These are phyloP conservation scores for Starmerella powellii DNA, from an alignment of 805 yeast genomes.

Conservation along the genomic window DNA sequence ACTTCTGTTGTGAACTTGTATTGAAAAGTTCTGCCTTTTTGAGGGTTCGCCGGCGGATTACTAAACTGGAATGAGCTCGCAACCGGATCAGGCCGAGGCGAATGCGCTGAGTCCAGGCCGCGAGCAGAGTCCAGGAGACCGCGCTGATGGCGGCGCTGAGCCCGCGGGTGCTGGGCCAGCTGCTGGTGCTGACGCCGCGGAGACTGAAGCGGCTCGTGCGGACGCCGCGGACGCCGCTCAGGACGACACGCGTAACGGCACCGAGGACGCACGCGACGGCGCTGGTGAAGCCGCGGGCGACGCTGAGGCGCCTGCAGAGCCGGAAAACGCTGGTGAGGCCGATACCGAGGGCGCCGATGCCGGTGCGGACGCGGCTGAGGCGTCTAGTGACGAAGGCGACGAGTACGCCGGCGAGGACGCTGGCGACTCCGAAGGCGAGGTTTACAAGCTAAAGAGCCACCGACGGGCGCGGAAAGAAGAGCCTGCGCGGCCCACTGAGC, in stretches of 20 bases:
- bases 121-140: too few relatives aligned
- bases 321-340: background rate
- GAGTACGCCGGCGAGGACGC: slow-evolving; percentile 3
- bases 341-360: slow-evolving; percentile 1
- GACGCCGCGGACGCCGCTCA: background rate
- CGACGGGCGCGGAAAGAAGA: slow-evolving; percentile 20
- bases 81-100: background rate
- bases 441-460: slow-evolving; percentile 31
- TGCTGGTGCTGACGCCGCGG: background rate
- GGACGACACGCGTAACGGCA: background rate
- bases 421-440: slow-evolving; percentile 30
- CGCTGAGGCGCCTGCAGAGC: too few relatives aligned
- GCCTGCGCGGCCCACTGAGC: slow-evolving; percentile 1
- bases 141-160: too few relatives aligned
- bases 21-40: background rate
- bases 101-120: too few relatives aligned
- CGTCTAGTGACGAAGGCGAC: background rate
- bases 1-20: background rate
- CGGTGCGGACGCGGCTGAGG: slow-evolving; percentile 1
- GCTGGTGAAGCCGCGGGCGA: too few relatives aligned
- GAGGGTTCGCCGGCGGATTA: too few relatives aligned
- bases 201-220: background rate
- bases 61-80: background rate
- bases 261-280: slow-evolving; percentile 1
- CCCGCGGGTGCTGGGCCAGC: too few relatives aligned